Evolutionary conservation across 805 yeast species (phyloP).

Genomic region (Candida golubevii): DNA sequence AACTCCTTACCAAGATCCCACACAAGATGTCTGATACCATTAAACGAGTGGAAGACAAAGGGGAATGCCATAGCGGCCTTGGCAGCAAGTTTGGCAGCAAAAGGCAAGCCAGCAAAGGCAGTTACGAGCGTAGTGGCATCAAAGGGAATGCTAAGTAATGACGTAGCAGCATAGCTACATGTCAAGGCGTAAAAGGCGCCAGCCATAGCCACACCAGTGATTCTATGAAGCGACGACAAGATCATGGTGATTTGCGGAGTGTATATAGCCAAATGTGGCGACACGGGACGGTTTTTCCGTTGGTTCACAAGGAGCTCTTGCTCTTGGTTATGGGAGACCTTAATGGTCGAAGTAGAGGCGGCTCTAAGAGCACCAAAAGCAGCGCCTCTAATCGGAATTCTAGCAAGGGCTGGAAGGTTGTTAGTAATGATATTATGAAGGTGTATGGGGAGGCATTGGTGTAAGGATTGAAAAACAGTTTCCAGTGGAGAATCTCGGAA

Average conservation of each 20-base stretch:
- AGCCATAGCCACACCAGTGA: slow-evolving; percentile 82
- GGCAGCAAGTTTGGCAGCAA: slow-evolving; percentile 52
- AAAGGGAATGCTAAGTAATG: slow-evolving; percentile 52
- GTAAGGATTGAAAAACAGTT: no score
- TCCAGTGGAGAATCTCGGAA: no score
- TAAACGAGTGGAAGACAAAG: slow-evolving; percentile 79
- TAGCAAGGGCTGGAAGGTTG: slow-evolving; percentile 7
- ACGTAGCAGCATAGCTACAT: slow-evolving; percentile 65
- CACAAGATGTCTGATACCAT: slow-evolving; percentile 87
- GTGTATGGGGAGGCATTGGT: no score
- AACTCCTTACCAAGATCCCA: slow-evolving; percentile 90
- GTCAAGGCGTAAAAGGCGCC: slow-evolving; percentile 75
- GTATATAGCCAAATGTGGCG: slow-evolving; percentile 89
- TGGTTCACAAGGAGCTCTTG: slow-evolving; percentile 70
- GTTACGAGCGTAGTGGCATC: slow-evolving; percentile 52
- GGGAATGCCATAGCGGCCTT: slow-evolving; percentile 77
- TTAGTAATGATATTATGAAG: no score
- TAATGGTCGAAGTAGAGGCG: slow-evolving; percentile 28
- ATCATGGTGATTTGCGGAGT: slow-evolving; percentile 86
- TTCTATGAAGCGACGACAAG: slow-evolving; percentile 78
- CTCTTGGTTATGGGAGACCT: slow-evolving; percentile 59
- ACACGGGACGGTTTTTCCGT: slow-evolving; percentile 81
- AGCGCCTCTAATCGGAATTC: slow-evolving; percentile 9
- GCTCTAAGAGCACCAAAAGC: slow-evolving; percentile 8
- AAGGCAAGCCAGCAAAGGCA: slow-evolving; percentile 60